Evolutionary conservation across 148 eudicot species (phyloP), one percentile per base, ranked within the genome.

Genomic region (Linanthus parryae): DNA sequence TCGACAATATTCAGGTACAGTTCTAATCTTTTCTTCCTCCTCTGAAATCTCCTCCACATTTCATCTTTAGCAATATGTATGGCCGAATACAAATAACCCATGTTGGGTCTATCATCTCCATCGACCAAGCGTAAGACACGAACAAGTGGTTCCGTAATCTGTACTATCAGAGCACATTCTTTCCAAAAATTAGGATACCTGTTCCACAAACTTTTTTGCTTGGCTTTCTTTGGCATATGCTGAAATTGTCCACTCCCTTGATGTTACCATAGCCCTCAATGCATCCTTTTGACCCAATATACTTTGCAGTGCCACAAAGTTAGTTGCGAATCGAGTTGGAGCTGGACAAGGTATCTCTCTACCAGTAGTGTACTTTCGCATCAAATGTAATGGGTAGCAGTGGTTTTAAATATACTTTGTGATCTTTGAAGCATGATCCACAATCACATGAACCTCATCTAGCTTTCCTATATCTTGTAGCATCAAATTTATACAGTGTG

Each of bases 281-380:
- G 45, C 45, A 42, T 42, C 45, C 4, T 42, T 18, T 42, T 42
- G 45, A 2, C 3, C 45, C 45, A 42, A 42, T 6, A 37, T 37
- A 37, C 41, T 37, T 37, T 37, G 41, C 15, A 37, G 12, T 8
- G 15, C 41, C 7, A 42, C 18, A 16, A 16, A 42, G 18, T 15
- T 18, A 1, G 17, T 42, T 15, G 45, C 45, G 18, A 42, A 42
- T 2, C 45, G 20, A 42, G 20, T 42, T 2, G 2, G 45, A 42
- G 22, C 20, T 15, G 19, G 19, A 16, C 22, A 17, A 15, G 17
- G 8, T 1, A 16, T 16, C 18, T 42, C 19, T 42, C 22, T 42
- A 18, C 20, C 9, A 9, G 7, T 16, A 3, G 9, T 42, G 45
- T 9, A 4, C 3, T 11, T 11, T n/a, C n/a, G n/a, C n/a, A n/a